phyloP scores from a whole-genome alignment of 169 alveolate genomes.

The Babesia divergens region DNA sequence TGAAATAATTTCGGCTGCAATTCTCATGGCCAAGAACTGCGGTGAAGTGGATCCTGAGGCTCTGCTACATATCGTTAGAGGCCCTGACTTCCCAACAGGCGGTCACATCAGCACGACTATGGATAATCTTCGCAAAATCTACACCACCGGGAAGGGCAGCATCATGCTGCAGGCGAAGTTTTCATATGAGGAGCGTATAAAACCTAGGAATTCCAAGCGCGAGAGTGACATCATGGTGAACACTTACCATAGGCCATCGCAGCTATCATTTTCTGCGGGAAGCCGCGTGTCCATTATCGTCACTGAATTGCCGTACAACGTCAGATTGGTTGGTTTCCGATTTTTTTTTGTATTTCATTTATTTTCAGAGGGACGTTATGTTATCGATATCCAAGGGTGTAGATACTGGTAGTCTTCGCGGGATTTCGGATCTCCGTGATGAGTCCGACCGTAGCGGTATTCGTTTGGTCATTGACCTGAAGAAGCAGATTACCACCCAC shows the following conservation, averaged over 20 bases:
- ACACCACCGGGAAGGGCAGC: conserved; percentile 77
- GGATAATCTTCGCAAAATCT: conserved; percentile 52
- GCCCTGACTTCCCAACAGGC: conserved; percentile 85
- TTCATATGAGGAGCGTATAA: conserved; percentile 39
- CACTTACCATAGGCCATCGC: conserved; percentile 11
- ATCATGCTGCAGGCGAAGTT: conserved; percentile 60
- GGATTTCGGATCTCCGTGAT: conserved; percentile 50
- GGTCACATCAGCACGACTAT: conserved; percentile 70
- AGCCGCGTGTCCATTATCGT: conserved; percentile 56
- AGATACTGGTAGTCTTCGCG: conserved; percentile 40
- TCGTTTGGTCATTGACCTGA: conserved; percentile 54
- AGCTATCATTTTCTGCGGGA: conserved; percentile 39
- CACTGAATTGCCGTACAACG: conserved; percentile 60
- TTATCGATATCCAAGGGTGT: conserved; percentile 40
- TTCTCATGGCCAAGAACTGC: conserved; percentile 53
- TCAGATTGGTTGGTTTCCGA: conserved; percentile 6
- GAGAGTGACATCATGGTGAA: conserved; percentile 25
- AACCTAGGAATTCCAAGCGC: conserved; percentile 14
- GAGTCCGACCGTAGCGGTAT: conserved; percentile 63
- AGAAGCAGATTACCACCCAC: conserved; percentile 47
- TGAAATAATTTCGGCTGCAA: conserved; percentile 72
- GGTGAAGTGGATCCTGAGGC: conserved; percentile 60
- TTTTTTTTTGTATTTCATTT: not conserved
- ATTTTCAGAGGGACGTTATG: conserved; percentile 35
- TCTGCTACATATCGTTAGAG: conserved; percentile 62